Conservation (phyloP, 2,329 filamentous ascomycete species). For the Coniochaeta ligniaria region DNA sequence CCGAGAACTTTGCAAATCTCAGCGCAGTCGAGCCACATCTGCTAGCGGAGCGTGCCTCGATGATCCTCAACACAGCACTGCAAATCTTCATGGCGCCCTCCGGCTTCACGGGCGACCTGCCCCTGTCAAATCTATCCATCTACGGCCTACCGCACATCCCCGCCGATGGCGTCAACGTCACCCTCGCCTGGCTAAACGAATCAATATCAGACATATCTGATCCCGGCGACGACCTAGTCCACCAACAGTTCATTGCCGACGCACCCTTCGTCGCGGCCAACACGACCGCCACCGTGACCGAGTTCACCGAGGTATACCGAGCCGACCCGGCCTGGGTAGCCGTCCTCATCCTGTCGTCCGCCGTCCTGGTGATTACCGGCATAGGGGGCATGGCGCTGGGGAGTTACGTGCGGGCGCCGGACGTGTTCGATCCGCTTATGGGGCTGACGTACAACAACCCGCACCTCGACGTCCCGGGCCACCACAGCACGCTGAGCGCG, state of each 20-base stretch:
- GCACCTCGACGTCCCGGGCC: conserved; percentile 1
- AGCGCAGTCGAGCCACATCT: not conserved
- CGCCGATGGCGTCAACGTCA: not conserved
- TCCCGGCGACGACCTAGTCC: not conserved
- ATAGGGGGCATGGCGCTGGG: not conserved
- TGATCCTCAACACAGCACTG: conserved; percentile 2
- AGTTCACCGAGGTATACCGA: not conserved
- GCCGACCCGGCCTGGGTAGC: not conserved
- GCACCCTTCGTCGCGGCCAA: not conserved
- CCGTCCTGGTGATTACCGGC: not conserved
- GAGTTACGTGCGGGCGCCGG: not conserved
- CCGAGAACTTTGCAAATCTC: not conserved
- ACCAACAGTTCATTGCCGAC: not conserved
- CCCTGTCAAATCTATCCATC: not conserved
- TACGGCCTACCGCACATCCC: conserved; percentile 1
- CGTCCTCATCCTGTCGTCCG: not conserved
- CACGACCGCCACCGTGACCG: not conserved
- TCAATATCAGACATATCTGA: not conserved
- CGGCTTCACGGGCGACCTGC: conserved; percentile 1
- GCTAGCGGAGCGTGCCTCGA: not conserved
- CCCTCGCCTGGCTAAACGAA: not conserved
- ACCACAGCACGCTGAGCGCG: not conserved
- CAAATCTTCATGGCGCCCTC: conserved; percentile 1
- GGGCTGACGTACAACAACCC: conserved; percentile 2
- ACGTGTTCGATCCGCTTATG: conserved; percentile 2